Evolutionary conservation across 2,329 filamentous ascomycete species (phyloP).

Genomic region (Epichloe scottii): DNA sequence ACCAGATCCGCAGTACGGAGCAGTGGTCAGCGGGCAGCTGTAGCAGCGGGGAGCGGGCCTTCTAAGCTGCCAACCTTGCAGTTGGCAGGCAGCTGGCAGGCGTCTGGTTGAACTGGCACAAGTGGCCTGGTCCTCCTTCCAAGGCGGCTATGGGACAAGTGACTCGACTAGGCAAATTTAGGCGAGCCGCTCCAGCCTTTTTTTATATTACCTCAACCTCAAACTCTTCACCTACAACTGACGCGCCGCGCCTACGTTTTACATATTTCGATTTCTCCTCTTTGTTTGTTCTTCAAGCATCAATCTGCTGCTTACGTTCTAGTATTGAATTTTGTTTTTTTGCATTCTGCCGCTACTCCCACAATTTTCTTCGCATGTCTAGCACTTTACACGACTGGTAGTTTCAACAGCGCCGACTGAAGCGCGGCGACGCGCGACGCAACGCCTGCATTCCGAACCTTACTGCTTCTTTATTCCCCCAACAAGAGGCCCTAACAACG

Average conservation of each 20-base stretch:
- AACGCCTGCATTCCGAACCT: neutral
- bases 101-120: too few species aligned
- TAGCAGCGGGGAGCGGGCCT: neutral
- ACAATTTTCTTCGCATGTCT: neutral
- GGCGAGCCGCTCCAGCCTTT: neutral
- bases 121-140: neutral
- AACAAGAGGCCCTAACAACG: neutral
- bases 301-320: neutral
- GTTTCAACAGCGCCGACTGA: neutral
- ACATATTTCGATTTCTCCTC: neutral
- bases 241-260: neutral
- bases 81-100: neutral
- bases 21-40: neutral
- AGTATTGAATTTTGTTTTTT: neutral
- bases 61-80: neutral
- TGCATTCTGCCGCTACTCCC: neutral
- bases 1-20: neutral
- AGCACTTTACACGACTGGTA: neutral
- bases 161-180: neutral
- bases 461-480: neutral
- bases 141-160: neutral
- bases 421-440: neutral
- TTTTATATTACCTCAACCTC: neutral
- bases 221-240: neutral
- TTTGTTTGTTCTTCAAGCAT: neutral